Base-by-base conservation (phyloP, 176 grass and related monocot genomes). In the Poa pratensis region DNA sequence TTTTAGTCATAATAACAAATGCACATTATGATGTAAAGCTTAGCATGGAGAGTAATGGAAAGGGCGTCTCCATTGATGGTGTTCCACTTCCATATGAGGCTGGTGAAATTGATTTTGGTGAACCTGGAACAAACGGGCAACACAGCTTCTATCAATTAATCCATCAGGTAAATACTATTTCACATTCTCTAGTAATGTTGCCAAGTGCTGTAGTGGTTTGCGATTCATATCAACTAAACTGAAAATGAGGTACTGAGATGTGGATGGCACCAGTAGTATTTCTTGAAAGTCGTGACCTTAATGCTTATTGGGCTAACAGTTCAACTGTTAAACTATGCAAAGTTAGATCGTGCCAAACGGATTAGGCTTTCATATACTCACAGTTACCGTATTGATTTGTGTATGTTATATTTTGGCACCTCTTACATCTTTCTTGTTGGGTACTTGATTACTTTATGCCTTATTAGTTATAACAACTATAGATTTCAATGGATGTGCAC, bases 21-120 rank as follows among this genome's bases (percentile, higher is more conserved):
- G 76, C 59, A 23, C 35, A 39, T 88, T 79, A 69, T 62, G 57
- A 87, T 58, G 81, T 89, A 86, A 84, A 98, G 96, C 69, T 98
- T 88, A 99, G 96, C 86, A 99, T 99, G 96, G 96, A 99, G 89
- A 96, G 96, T 92, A 99, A 99, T 45, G 96, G 96, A 81, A 99
- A 99, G 77, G 96, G 96, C 80, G 91, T 99, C 42, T 96, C 93
- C 52, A 96, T 99, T 82, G 91, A 96, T 85, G 96, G 96, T 18
- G 76, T 87, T 81, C 79, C 55, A 72, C 96, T 99, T 75, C 58
- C 93, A 4, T 94, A 88, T 39, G 93, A 94, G 46, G 80, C 93
- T 30, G 96, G 96, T 87, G 96, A 99, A 88, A 99, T 99, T 78
- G 96, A 99, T 90, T 99, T 99, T 89, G 96, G 96, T 79, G 96